Evolutionary conservation across 2,329 filamentous ascomycete species (phyloP), one percentile per base, ranked within the genome.

Genomic region (Penicillium corylophilum): DNA sequence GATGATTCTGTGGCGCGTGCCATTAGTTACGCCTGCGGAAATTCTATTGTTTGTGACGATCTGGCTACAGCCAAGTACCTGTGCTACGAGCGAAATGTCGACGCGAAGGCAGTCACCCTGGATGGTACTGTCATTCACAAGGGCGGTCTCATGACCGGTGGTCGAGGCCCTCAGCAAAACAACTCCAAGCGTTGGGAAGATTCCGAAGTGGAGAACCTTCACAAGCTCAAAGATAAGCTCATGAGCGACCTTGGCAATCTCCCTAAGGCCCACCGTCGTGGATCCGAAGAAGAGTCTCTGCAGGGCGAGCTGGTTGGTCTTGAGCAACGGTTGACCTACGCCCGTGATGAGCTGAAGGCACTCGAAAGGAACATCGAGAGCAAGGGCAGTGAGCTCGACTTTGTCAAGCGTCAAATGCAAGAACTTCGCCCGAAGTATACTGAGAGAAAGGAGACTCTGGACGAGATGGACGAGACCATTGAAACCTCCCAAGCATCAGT

Each of bases 81-180:
- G 41, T 92, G 90, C 67, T 97, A 95, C 68, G 85, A 89, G 51
- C 87, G 85, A 57, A 86, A 83, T 28, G 86, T 96, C 28, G 88
- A 92, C 53, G 92, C 95, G 47, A 97, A 97, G 71, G 92, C 93
- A 5, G 93, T 99, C 12, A 95, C 92, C 0, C 74, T 97, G 12
- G 92, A 97, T 66, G 94, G 94, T n/a, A 93, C 88, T 48, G 88
- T 99, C 54, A 96, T 99, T 58, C 91, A 96, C 76, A 97, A 97
- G 70, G 91, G 89, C 41, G 94, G 94, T 66, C 81, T 95, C 47
- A 97, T 99, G 88, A 97, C 94, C 44, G 94, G 94, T 79, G 94
- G 94, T 60, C 88, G 91, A 55, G 87, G 90, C 26, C 86, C 85
- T 42, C 89, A 88, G 69, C 85, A 86, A 48, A 83, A 83, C 24